Evolutionary conservation across 2,329 filamentous ascomycete genomes (phyloP).

Genomic region (Colletotrichum sp.): DNA sequence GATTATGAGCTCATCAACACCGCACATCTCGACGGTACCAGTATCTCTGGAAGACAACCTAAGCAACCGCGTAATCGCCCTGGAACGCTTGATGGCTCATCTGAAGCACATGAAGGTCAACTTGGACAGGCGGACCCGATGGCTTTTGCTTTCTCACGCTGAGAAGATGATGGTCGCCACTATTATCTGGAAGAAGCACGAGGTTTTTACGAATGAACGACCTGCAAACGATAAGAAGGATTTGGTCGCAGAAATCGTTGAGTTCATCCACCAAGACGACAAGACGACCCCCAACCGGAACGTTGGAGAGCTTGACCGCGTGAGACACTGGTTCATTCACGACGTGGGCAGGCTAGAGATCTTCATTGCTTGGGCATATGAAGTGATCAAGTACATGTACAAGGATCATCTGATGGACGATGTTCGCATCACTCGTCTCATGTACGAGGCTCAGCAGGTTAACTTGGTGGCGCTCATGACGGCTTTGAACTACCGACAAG

Average conservation of each 20-base stretch:
- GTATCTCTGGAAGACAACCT: constrained; percentile 85
- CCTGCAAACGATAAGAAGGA: constrained; percentile 68
- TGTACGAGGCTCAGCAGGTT: constrained; percentile 71
- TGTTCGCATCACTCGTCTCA: constrained; percentile 56
- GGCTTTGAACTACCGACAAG: constrained; percentile 73
- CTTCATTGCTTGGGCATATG: constrained; percentile 80
- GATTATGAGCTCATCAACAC: constrained; percentile 78
- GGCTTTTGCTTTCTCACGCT: constrained; percentile 85
- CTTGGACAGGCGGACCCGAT: constrained; percentile 72
- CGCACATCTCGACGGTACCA: constrained; percentile 74
- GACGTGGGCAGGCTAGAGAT: constrained; percentile 76
- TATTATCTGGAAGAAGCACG: constrained; percentile 81
- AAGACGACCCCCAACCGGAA: constrained; percentile 71
- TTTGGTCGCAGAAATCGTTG: constrained; percentile 76
- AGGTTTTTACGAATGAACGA: constrained; percentile 67
- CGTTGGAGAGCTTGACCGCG: constrained; percentile 75
- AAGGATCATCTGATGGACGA: constrained; percentile 65
- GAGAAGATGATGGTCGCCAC: constrained; percentile 87
- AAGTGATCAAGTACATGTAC: constrained; percentile 76
- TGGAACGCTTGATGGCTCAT: constrained; percentile 77
- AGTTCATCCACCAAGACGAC: constrained; percentile 77
- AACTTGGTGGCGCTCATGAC: constrained; percentile 74
- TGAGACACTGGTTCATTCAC: constrained; percentile 87
- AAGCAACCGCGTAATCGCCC: constrained; percentile 71
- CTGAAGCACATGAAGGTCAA: constrained; percentile 69